Evolutionary conservation across 768 basidiomycete genomes (phyloP).

Genomic region (Phlebiopsis flavidoalba): DNA sequence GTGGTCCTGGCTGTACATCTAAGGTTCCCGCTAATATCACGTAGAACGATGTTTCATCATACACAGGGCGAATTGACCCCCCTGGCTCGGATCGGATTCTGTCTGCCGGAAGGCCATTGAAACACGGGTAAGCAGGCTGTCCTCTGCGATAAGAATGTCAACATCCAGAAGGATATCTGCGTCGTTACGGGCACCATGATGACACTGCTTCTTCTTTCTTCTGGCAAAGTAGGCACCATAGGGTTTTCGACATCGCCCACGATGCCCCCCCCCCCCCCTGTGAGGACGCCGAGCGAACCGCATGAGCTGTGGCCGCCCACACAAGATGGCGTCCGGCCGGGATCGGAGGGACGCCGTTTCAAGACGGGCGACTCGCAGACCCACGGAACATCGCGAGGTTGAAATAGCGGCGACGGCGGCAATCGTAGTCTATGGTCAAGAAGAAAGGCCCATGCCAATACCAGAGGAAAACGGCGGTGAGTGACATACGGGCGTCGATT

Average conservation of each 20-base stretch:
- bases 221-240: background rate
- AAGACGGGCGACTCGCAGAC: conserved; percentile 1
- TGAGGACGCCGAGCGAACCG: background rate
- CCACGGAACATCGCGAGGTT: conserved; percentile 9
- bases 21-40: too few species aligned
- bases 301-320: too few species aligned
- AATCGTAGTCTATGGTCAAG: background rate
- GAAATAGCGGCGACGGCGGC: conserved; percentile 3
- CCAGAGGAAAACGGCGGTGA: background rate
- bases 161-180: background rate
- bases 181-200: background rate
- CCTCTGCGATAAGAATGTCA: background rate
- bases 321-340: background rate
- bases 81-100: too few species aligned
- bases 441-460: conserved; percentile 4
- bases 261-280: too few species aligned
- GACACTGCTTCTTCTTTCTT: background rate
- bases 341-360: background rate
- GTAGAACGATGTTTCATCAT: too few species aligned
- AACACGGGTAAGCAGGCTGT: background rate
- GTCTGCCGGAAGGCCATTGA: background rate
- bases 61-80: too few species aligned
- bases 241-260: background rate
- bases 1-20: too few species aligned
- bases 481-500: background rate